A percentile compares a stretch with the other conserved stretches of the same genome.
These are phyloP conservation scores for Ramaria rubella DNA, from an alignment of 768 basidiomycete genomes.

Conservation along the genomic window DNA sequence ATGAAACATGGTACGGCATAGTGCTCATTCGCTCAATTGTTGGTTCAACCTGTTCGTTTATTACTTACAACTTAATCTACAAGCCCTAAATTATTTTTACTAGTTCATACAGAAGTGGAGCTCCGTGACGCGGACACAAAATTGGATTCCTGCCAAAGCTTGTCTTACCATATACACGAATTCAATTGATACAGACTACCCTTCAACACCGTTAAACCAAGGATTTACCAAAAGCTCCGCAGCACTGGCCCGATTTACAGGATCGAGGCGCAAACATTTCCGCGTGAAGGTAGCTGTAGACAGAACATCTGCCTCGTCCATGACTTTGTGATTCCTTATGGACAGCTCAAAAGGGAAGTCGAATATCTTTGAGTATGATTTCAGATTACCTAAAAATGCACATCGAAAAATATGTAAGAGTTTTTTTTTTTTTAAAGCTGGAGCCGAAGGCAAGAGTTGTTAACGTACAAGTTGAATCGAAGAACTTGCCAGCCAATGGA, in stretches of 20 bases:
- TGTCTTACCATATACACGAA: no score
- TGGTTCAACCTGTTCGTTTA: no score
- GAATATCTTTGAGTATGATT: not conserved
- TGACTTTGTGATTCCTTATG: not conserved
- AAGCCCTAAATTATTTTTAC: no score
- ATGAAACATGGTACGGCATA: no score
- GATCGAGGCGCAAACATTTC: slow-evolving; percentile 10
- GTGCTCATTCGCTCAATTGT: no score
- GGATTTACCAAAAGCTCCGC: slow-evolving; percentile 4
- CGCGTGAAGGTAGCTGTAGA: slow-evolving; percentile 5
- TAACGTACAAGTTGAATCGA: not conserved
- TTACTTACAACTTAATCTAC: no score
- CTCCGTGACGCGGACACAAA: no score
- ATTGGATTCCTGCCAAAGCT: no score
- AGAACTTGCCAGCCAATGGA: not conserved
- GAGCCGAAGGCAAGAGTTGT: not conserved
- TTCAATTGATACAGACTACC: no score
- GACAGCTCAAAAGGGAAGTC: not conserved
- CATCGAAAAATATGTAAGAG: not conserved
- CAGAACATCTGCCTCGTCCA: not conserved
- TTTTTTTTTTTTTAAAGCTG: not conserved
- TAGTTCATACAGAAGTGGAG: no score
- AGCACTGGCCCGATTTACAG: slow-evolving; percentile 10
- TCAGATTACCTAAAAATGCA: not conserved
- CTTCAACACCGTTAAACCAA: no score